phyloP scores from a whole-genome alignment of 495 filamentous ascomycete genomes.

The Lepidopterella palustris region DNA sequence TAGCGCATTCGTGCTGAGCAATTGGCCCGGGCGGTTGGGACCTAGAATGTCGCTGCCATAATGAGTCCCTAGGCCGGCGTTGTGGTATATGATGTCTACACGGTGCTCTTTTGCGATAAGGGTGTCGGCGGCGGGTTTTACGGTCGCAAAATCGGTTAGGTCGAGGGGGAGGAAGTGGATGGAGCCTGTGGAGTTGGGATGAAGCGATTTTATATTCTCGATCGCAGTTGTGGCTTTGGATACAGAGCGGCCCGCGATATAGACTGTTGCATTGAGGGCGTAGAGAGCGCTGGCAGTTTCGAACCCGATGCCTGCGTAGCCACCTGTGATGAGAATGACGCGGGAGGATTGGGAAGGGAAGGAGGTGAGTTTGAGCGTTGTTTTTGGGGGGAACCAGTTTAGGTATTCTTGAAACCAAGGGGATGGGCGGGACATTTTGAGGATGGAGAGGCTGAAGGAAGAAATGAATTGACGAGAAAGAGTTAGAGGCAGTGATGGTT shows the following conservation, averaged over 20 bases:
- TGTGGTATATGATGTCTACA: conserved; percentile 16
- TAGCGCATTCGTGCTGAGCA: conserved; percentile 41
- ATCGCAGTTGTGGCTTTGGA: conserved; percentile 32
- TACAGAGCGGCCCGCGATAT: conserved; percentile 46
- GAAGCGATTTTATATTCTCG: conserved; percentile 16
- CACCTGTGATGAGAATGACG: conserved; percentile 47
- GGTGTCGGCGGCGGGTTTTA: conserved; percentile 1
- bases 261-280: conserved; percentile 44
- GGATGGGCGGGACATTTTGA: no score
- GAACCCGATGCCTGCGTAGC: conserved; percentile 44
- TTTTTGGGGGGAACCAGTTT: conserved; percentile 13
- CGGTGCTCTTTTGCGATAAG: conserved; percentile 1
- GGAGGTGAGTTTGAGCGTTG: conserved; percentile 13
- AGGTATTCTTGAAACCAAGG: no score
- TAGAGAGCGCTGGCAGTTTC: conserved; percentile 45
- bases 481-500: no score
- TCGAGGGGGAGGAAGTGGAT: conserved; percentile 3
- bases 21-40: conserved; percentile 41
- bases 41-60: conserved; percentile 27
- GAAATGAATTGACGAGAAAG: no score
- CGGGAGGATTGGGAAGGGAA: conserved; percentile 16
- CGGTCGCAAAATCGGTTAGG: conserved; percentile 7
- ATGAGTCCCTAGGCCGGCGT: conserved; percentile 12
- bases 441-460: no score
- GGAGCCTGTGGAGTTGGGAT: background rate